Conservation (phyloP, 257 asterid genomes). For the Solanum neorickii region DNA sequence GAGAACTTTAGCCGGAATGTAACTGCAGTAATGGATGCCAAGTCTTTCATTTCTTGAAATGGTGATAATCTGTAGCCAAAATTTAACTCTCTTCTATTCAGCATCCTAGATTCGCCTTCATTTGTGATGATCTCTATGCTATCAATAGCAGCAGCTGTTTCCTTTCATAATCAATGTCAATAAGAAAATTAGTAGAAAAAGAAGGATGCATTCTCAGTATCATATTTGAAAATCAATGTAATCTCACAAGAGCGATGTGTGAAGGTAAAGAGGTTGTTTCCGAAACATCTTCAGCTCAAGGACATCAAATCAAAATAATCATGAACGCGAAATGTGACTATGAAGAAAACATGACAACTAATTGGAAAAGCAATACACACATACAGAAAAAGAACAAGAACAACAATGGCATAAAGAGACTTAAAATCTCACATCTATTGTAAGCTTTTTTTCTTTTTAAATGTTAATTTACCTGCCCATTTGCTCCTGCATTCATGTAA, state of each 20-base stretch:
- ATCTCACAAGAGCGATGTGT: not conserved
- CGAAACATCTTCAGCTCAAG: not conserved
- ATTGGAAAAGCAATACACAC: not conserved
- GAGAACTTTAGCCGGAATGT: slow-evolving; percentile 20
- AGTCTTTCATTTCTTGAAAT: slow-evolving; percentile 28
- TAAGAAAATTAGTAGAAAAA: not conserved
- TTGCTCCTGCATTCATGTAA: slow-evolving; percentile 43
- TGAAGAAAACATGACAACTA: not conserved
- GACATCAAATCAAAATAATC: not conserved
- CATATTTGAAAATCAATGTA: not conserved
- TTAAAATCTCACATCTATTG: not conserved
- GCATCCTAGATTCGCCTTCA: slow-evolving; percentile 11
- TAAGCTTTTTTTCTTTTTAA: not conserved
- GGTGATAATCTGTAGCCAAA: slow-evolving; percentile 25
- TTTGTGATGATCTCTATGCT: slow-evolving; percentile 23
- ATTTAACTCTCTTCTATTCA: slow-evolving; percentile 7
- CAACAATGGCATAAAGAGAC: not conserved
- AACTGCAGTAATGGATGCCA: slow-evolving; percentile 33
- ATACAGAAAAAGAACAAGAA: not conserved
- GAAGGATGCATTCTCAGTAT: not conserved
- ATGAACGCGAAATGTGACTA: not conserved
- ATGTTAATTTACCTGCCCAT: slow-evolving; percentile 18
- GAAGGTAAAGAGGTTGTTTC: not conserved
- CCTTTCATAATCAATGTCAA: slow-evolving; percentile 12
- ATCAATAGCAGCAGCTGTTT: slow-evolving; percentile 22